Evolutionary conservation across 31 red algal genomes (phyloP), one percentile per base, ranked within the genome.

Genomic region (Endocladia muricata): DNA sequence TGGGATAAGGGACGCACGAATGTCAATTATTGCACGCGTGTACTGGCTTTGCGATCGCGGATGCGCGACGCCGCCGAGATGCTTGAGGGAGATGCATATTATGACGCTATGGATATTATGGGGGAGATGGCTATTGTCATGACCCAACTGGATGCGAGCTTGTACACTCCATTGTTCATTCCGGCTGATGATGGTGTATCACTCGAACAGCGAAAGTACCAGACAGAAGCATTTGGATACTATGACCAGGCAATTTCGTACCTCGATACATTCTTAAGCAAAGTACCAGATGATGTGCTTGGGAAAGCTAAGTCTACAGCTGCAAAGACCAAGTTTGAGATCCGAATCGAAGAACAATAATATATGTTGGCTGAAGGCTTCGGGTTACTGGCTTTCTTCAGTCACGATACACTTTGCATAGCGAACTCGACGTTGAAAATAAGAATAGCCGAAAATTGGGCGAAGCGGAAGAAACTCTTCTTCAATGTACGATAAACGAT

Each of bases 1-100:
- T 97, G 94, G 94, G 94, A 97, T 52, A 97, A 94, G 76, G 94
- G 90, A 40, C 86, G 94, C 33, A 93, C 94, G 4, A 93, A 93
- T 40, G 91, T 97, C 44, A 93, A 93, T 68, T 97, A 97, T 66
- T 97, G 94, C 59, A 93, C 94, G 32, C 85, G 94, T 8, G 79
- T 83, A 13, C 70, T 97, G 15, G 90, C 90, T 17, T 76, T 97
- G 47, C 69, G 81, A 19, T 86, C 74, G 59, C 79, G 70, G 65
- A 90, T 97, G 85, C 47, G 51, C 13, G 61, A 28, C 9, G 85
- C 60, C 41, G 83, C 93, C 1, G 82, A 81, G 49, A 44, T 69
- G 21, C 19, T 95, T 23, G 32, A 65, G 4, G 93, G 78, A 34
- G 83, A 79, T 37, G 73, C 23, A 54, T 70, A 52, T 33, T 86